phyloP scores from a whole-genome alignment of 495 filamentous ascomycete genomes.

The Hyaloscypha variabilis region DNA sequence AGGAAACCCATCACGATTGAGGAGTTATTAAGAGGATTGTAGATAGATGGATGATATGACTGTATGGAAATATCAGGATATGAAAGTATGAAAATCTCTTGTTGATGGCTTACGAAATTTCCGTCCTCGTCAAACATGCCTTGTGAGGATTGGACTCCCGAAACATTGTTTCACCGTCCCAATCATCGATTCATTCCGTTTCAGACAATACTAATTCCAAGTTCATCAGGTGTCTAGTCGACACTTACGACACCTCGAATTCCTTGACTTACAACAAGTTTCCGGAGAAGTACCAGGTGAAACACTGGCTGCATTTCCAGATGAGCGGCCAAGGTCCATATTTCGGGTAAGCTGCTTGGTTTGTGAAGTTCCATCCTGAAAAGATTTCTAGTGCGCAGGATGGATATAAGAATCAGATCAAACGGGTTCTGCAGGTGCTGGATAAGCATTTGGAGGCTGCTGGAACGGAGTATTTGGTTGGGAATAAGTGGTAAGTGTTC shows the following conservation, averaged over 20 bases:
- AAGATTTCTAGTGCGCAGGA: slow-evolving; percentile 56
- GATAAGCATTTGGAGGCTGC: slow-evolving; percentile 51
- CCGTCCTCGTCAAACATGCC: too few species aligned
- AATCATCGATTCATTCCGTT: too few species aligned
- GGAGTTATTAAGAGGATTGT: slow-evolving; percentile 76
- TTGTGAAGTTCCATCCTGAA: slow-evolving; percentile 57
- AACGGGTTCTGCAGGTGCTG: slow-evolving; percentile 61
- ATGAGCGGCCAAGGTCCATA: slow-evolving; percentile 71
- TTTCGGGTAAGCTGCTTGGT: slow-evolving; percentile 62
- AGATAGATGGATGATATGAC: slow-evolving; percentile 15
- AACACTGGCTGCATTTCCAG: slow-evolving; percentile 73
- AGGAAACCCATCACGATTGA: slow-evolving; percentile 86
- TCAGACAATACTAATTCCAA: too few species aligned
- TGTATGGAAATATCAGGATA: not conserved
- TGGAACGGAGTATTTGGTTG: slow-evolving; percentile 52
- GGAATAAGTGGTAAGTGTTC: slow-evolving; percentile 39
- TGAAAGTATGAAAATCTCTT: not conserved
- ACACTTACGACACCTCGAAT: slow-evolving; percentile 68
- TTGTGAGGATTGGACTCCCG: too few species aligned
- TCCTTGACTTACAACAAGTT: slow-evolving; percentile 52
- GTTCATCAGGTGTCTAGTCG: slow-evolving; percentile 72
- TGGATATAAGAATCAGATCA: slow-evolving; percentile 63
- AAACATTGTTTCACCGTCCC: too few species aligned
- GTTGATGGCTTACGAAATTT: too few species aligned
- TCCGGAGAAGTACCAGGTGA: slow-evolving; percentile 50